A percentile compares a stretch with the other conserved stretches of the same genome.
Conservation (phyloP, 1,284 basidiomycete species). For the Cutaneotrichosporon daszewskae region DNA sequence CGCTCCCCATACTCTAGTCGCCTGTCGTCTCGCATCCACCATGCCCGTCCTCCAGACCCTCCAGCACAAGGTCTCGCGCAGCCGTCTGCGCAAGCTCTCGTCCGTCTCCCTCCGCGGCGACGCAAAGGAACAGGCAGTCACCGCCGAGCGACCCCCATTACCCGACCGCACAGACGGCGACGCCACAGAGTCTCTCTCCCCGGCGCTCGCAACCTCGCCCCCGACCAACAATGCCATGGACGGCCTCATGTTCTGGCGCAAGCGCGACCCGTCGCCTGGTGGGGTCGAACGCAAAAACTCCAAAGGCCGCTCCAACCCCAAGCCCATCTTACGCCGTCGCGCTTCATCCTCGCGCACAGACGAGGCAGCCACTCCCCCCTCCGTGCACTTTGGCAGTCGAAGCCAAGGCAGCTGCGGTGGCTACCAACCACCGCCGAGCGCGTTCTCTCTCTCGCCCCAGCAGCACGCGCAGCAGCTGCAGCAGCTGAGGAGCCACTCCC, state of each 20-base stretch:
- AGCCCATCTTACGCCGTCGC: slow-evolving; percentile 6
- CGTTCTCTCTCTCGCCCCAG: neutral
- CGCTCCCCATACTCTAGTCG: neutral
- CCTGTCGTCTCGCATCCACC: neutral
- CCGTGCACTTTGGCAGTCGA: too few species aligned
- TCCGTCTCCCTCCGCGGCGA: neutral
- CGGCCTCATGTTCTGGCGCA: slow-evolving; percentile 7
- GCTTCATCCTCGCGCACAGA: too few species aligned
- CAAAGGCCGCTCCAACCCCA: slow-evolving; percentile 2
- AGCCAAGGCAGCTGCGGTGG: too few species aligned
- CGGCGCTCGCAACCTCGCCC: neutral
- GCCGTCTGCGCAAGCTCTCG: slow-evolving; percentile 13
- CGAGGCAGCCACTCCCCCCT: too few species aligned
- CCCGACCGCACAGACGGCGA: neutral
- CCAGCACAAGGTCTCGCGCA: slow-evolving; percentile 12
- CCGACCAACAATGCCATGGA: neutral
- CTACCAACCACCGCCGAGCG: neutral
- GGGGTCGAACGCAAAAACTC: neutral
- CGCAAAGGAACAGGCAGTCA: neutral
- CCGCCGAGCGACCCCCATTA: neutral
- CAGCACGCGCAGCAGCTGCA: neutral
- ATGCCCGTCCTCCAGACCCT: slow-evolving; percentile 15
- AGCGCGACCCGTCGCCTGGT: neutral
- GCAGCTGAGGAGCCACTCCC: neutral
- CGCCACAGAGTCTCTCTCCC: neutral